phyloP scores from a whole-genome alignment of 495 filamentous ascomycete genomes.

The Thermochaetoides thermophila region DNA sequence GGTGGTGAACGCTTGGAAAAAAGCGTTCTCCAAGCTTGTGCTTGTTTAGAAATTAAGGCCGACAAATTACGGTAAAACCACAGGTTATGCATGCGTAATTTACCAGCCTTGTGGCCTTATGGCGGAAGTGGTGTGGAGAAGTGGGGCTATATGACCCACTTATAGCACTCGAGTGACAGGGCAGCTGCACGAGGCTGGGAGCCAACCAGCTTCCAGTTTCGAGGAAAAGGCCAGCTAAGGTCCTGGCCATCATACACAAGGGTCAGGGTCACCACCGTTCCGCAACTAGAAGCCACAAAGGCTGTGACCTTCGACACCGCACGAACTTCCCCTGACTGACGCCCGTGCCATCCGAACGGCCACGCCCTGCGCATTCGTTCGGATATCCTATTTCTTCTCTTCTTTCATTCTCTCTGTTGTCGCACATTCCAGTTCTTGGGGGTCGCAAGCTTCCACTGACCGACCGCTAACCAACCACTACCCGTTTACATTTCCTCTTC shows the following conservation, averaged over 20 bases:
- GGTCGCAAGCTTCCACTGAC: too few species aligned
- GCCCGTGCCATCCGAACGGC: slow-evolving; percentile 6
- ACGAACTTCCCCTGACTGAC: slow-evolving; percentile 4
- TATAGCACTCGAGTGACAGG: slow-evolving; percentile 12
- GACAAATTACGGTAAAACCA: too few species aligned
- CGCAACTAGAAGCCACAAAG: too few species aligned
- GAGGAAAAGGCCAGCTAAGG: slow-evolving; percentile 22
- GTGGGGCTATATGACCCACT: slow-evolving; percentile 1
- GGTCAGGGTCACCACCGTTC: too few species aligned
- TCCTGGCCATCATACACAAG: too few species aligned
- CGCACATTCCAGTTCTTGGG: too few species aligned
- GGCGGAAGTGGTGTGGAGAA: not conserved
- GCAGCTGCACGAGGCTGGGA: slow-evolving; percentile 7
- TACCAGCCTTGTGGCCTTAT: not conserved
- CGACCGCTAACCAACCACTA: too few species aligned
- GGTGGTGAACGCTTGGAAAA: not conserved
- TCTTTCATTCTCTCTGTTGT: slow-evolving; percentile 4
- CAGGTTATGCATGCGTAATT: not conserved
- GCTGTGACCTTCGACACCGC: slow-evolving; percentile 1
- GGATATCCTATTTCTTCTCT: slow-evolving; percentile 6
- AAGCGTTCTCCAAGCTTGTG: slow-evolving; percentile 10
- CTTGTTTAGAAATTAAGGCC: not conserved
- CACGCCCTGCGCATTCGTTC: slow-evolving; percentile 9
- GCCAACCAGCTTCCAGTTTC: slow-evolving; percentile 4
- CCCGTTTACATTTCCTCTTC: slow-evolving; percentile 2